Evolutionary conservation across 768 basidiomycete genomes (phyloP).

Genomic region (Wakefieldia striispora): DNA sequence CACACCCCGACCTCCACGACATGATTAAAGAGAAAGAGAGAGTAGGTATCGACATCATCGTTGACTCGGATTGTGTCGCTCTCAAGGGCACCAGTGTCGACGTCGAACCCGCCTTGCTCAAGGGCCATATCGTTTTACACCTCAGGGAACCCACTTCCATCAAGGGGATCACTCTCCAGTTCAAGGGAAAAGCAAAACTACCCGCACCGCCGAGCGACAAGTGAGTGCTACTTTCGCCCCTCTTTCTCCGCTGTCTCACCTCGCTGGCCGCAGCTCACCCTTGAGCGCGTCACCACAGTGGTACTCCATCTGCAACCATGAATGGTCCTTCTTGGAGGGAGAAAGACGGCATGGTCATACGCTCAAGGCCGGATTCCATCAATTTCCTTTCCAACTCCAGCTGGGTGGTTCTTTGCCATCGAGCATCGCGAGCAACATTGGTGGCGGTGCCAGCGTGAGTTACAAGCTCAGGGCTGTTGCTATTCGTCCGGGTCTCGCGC

Average conservation of each 20-base stretch:
- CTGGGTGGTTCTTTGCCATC: conserved; percentile 86
- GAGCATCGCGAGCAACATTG: conserved; percentile 52
- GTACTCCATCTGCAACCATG: conserved; percentile 73
- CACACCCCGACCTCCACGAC: conserved; percentile 30
- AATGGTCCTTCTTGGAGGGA: conserved; percentile 92
- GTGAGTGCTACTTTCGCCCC: conserved; percentile 40
- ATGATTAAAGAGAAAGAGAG: conserved; percentile 46
- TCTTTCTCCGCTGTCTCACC: conserved; percentile 1
- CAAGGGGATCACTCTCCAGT: conserved; percentile 80
- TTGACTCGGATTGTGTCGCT: conserved; percentile 66
- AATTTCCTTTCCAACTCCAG: conserved; percentile 89
- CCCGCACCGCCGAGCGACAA: conserved; percentile 56
- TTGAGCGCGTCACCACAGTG: conserved; percentile 40
- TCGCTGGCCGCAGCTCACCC: conserved; percentile 11
- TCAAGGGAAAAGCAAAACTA: conserved; percentile 78
- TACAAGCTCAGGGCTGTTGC: conserved; percentile 90
- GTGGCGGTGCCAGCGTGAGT: conserved; percentile 63
- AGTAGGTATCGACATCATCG: conserved; percentile 69
- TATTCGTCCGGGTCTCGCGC: conserved; percentile 70
- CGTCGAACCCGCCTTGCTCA: conserved; percentile 77
- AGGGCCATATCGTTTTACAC: conserved; percentile 77
- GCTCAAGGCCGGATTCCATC: conserved; percentile 92
- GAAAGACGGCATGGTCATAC: conserved; percentile 78
- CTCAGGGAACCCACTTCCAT: conserved; percentile 80
- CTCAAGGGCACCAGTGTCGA: conserved; percentile 81